phyloP scores from a whole-genome alignment of 768 basidiomycete genomes.

The Pisolithus sp. region DNA sequence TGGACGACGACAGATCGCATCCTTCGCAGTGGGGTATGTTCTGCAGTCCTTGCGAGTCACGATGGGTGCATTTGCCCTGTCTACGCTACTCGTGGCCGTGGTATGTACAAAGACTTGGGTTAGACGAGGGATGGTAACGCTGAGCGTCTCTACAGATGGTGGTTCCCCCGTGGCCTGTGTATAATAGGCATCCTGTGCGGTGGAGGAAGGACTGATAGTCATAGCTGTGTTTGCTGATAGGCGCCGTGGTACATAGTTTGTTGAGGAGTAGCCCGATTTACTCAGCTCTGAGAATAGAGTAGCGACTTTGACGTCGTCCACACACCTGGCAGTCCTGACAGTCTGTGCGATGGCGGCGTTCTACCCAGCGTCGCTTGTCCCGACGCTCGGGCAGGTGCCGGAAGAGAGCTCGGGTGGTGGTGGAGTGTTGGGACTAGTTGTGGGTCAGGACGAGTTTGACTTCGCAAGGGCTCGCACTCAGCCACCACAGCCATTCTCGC shows the following conservation, averaged over 20 bases:
- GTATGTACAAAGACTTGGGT: constrained; percentile 6
- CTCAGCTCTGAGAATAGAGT: too few species aligned
- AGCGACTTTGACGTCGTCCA: too few species aligned
- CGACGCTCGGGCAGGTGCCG: constrained; percentile 42
- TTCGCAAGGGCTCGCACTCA: constrained; percentile 33
- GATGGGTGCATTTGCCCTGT: constrained; percentile 17
- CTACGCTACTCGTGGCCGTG: constrained; percentile 16
- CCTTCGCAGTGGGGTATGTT: constrained; percentile 24
- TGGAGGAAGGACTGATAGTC: constrained; percentile 43
- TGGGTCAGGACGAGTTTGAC: constrained; percentile 67
- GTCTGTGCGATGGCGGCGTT: constrained; percentile 27
- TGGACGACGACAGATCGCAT: constrained; percentile 18
- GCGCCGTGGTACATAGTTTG: too few species aligned
- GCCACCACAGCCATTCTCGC: constrained; percentile 17
- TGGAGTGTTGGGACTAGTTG: constrained; percentile 41
- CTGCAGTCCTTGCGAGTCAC: constrained; percentile 22
- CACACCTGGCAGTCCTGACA: too few species aligned
- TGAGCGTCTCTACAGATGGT: constrained; percentile 35
- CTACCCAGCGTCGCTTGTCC: constrained; percentile 45
- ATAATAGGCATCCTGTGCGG: constrained; percentile 49
- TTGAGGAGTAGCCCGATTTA: too few species aligned
- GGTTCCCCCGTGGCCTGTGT: constrained; percentile 67
- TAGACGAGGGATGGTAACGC: background rate
- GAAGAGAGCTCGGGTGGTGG: constrained; percentile 45
- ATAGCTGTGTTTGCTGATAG: constrained; percentile 1